phyloP scores from a whole-genome alignment of 805 yeast species.

The Torulaspora maleeae region DNA sequence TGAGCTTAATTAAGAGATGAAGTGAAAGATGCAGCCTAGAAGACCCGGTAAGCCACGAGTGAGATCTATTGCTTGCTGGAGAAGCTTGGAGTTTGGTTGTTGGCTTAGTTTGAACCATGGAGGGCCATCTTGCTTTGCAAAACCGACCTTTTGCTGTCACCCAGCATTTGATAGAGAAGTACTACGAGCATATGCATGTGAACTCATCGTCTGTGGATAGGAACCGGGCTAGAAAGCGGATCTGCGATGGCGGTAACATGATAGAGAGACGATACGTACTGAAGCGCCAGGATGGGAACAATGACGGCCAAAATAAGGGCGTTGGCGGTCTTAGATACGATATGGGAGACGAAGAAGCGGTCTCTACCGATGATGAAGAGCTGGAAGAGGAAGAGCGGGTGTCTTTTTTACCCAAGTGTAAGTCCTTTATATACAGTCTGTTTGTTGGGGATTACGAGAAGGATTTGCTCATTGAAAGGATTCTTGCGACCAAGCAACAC shows the following conservation, averaged over 20 bases:
- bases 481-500: conserved; percentile 43
- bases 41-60: not conserved
- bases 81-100: not conserved
- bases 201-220: conserved; percentile 1
- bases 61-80: not conserved
- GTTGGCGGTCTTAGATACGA: not conserved
- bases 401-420: conserved; percentile 11
- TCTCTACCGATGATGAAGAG: conserved; percentile 5
- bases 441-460: conserved; percentile 31
- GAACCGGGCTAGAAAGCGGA: conserved; percentile 5
- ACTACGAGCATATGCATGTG: conserved; percentile 15
- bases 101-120: conserved; percentile 2
- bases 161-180: conserved; percentile 21
- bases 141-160: conserved; percentile 26
- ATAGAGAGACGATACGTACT: conserved; percentile 1
- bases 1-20: not conserved
- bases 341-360: conserved; percentile 1
- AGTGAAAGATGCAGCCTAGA: too few species aligned
- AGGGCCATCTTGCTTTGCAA: conserved; percentile 8
- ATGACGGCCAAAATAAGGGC: not conserved
- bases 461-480: conserved; percentile 36
- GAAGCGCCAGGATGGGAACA: conserved; percentile 4
- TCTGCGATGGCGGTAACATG: conserved; percentile 3
- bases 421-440: conserved; percentile 15
- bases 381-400: conserved; percentile 8